phyloP scores from a whole-genome alignment of 208 protist genomes.

The Trypanosoma platydactyli region DNA sequence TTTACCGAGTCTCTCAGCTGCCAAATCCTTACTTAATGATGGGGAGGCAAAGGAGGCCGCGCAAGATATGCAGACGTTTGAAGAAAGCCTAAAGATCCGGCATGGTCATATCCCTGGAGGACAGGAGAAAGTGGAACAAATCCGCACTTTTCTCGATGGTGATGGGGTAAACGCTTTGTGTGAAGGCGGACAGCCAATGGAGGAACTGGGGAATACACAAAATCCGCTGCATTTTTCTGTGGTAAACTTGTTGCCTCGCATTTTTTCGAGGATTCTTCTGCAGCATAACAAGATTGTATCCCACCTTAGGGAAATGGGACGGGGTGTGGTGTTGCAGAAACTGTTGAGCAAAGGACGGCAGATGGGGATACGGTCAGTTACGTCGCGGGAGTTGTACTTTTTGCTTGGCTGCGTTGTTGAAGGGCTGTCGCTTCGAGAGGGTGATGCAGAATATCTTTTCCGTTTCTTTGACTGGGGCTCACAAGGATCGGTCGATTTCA shows the following conservation, averaged over 20 bases:
- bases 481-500: slow-evolving; percentile 27
- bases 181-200: neutral
- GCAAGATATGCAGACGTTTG: slow-evolving; percentile 3
- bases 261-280: slow-evolving; percentile 34
- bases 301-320: slow-evolving; percentile 22
- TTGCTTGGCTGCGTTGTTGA: slow-evolving; percentile 25
- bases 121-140: neutral
- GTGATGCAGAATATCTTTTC: slow-evolving; percentile 37
- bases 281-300: slow-evolving; percentile 31
- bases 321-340: slow-evolving; percentile 18
- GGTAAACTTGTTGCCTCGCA: slow-evolving; percentile 18
- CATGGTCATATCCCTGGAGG: neutral
- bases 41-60: neutral
- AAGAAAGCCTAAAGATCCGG: neutral
- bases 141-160: neutral
- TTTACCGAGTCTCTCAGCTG: neutral
- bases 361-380: slow-evolving; percentile 35
- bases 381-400: slow-evolving; percentile 27
- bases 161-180: no score
- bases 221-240: neutral
- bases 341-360: slow-evolving; percentile 22
- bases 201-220: neutral
- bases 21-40: neutral
- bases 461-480: slow-evolving; percentile 32
- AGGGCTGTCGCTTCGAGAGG: slow-evolving; percentile 18